phyloP scores from a whole-genome alignment of 768 basidiomycete genomes.

The Rossbeevera mucosa region DNA sequence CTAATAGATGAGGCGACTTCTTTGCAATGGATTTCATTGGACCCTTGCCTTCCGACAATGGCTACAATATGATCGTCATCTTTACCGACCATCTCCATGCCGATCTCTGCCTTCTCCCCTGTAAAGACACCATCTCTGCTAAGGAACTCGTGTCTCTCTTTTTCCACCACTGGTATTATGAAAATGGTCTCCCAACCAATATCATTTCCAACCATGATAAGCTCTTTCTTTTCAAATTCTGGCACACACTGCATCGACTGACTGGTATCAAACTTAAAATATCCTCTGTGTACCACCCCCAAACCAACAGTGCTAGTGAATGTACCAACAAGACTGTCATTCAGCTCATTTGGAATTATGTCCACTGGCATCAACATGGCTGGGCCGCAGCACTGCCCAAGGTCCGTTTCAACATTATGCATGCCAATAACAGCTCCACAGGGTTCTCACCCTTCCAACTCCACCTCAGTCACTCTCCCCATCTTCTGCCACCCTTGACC shows the following conservation, averaged over 20 bases:
- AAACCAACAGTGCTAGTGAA: constrained; percentile 16
- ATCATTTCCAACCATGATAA: constrained; percentile 27
- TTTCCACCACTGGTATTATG: too few species aligned
- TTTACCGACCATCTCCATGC: constrained; percentile 8
- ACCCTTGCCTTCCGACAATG: constrained; percentile 8
- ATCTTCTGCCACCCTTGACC: too few species aligned
- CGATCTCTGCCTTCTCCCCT: too few species aligned
- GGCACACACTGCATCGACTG: constrained; percentile 8
- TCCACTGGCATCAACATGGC: too few species aligned
- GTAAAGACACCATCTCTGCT: too few species aligned
- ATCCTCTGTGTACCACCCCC: constrained; percentile 26
- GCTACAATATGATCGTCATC: constrained; percentile 23
- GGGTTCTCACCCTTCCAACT: not conserved
- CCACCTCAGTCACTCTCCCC: not conserved
- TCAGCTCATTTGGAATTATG: too few species aligned
- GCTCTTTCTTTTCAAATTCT: constrained; percentile 26
- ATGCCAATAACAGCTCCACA: not conserved
- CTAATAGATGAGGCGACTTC: too few species aligned
- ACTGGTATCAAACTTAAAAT: constrained; percentile 14
- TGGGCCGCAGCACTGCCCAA: not conserved
- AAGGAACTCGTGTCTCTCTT: too few species aligned
- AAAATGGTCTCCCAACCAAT: too few species aligned
- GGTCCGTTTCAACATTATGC: not conserved
- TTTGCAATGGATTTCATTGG: not conserved
- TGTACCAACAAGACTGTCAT: too few species aligned